phyloP scores from a whole-genome alignment of 2,329 filamentous ascomycete species.

The Fusarium fujikuroi region DNA sequence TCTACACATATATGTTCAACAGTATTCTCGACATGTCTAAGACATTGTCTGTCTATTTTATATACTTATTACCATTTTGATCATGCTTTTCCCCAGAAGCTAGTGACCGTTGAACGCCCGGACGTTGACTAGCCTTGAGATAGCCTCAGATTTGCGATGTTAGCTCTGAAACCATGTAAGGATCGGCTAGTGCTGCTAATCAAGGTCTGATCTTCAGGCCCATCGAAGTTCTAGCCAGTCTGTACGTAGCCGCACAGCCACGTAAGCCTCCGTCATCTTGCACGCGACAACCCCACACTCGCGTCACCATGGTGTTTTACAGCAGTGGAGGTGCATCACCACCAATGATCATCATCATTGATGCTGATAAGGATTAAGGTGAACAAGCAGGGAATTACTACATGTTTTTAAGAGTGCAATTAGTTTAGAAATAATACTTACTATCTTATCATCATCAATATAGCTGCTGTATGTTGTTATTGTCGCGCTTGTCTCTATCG shows the following conservation, averaged over 20 bases:
- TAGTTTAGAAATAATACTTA: no score
- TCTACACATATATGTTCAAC: conserved; percentile 5
- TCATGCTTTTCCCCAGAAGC: neutral
- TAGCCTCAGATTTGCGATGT: conserved; percentile 10
- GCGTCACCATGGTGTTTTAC: neutral
- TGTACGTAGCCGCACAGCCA: conserved; percentile 6
- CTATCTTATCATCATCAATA: neutral
- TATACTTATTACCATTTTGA: conserved; percentile 14
- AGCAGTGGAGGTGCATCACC: neutral
- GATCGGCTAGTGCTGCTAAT: conserved; percentile 15
- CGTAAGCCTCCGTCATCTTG: conserved; percentile 3
- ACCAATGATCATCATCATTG: neutral
- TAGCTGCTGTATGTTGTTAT: no score
- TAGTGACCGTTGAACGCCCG: conserved; percentile 11
- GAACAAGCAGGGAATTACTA: neutral
- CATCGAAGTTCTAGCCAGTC: neutral
- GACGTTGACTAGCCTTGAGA: conserved; percentile 3
- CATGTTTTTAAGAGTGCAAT: neutral
- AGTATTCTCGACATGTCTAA: conserved; percentile 13
- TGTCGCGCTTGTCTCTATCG: neutral
- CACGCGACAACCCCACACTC: neutral
- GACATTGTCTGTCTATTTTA: conserved; percentile 21
- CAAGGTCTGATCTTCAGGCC: conserved; percentile 4
- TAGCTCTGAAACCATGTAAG: conserved; percentile 1
- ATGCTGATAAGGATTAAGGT: neutral